phyloP scores from a whole-genome alignment of 352 stramenopile species.

The Phytophthora uliginosa region DNA sequence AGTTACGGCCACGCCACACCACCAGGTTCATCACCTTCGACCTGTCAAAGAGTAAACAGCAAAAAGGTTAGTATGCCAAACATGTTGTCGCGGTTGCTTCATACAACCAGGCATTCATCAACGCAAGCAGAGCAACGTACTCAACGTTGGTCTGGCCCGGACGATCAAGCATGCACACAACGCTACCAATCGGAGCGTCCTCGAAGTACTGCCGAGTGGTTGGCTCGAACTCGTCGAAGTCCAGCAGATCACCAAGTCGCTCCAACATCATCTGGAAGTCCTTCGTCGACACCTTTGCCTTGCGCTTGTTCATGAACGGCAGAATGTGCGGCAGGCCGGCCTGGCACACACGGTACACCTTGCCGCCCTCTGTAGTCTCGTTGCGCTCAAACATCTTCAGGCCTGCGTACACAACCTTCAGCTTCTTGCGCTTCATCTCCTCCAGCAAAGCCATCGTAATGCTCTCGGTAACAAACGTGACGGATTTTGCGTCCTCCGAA shows the following conservation, averaged over 20 bases:
- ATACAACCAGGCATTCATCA: background rate
- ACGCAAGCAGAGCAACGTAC: slow-evolving; percentile 49
- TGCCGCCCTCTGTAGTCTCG: slow-evolving; percentile 69
- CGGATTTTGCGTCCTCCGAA: slow-evolving; percentile 87
- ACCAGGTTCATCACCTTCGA: slow-evolving; percentile 88
- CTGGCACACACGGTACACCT: slow-evolving; percentile 92
- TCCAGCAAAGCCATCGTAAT: slow-evolving; percentile 86
- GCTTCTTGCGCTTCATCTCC: slow-evolving; percentile 88
- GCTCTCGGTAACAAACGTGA: slow-evolving; percentile 89
- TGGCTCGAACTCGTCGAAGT: slow-evolving; percentile 87
- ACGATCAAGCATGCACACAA: slow-evolving; percentile 78
- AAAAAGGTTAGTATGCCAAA: slow-evolving; percentile 20
- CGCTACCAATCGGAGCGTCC: slow-evolving; percentile 74
- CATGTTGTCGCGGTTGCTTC: background rate
- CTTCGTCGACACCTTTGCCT: slow-evolving; percentile 61
- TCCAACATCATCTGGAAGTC: slow-evolving; percentile 92
- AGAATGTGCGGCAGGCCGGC: slow-evolving; percentile 88
- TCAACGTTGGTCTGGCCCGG: slow-evolving; percentile 70
- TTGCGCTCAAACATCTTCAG: slow-evolving; percentile 95
- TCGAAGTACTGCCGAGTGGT: slow-evolving; percentile 59
- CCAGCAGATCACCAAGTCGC: slow-evolving; percentile 81
- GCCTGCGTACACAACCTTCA: slow-evolving; percentile 93
- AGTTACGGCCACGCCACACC: slow-evolving; percentile 88
- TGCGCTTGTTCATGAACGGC: slow-evolving; percentile 82
- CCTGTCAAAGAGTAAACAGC: slow-evolving; percentile 42